phyloP scores from a whole-genome alignment of 495 filamentous ascomycete genomes.

The Beverwykella pulmonaria region DNA sequence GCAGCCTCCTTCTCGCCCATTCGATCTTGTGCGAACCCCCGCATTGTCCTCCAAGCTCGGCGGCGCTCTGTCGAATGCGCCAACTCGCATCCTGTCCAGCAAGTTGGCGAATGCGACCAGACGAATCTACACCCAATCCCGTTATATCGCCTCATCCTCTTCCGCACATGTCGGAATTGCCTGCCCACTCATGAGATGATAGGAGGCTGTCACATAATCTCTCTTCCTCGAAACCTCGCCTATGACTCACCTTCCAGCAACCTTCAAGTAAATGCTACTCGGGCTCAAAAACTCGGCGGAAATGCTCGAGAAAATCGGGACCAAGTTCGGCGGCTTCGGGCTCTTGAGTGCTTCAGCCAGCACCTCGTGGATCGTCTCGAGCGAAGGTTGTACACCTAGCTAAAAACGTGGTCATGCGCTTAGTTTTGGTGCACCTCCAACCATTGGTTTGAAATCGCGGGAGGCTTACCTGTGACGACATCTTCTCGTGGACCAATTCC shows the following conservation, averaged over 20 bases:
- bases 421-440: slow-evolving; percentile 4
- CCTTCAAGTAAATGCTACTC: slow-evolving; percentile 85
- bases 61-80: no score
- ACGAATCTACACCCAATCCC: no score
- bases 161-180: no score
- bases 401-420: slow-evolving; percentile 31
- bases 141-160: not conserved
- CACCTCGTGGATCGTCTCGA: slow-evolving; percentile 57
- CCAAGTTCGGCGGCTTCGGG: slow-evolving; percentile 71
- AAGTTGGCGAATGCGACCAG: no score
- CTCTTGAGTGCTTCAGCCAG: slow-evolving; percentile 54
- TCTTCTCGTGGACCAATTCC: not conserved
- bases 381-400: slow-evolving; percentile 56
- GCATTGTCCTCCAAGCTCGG: no score
- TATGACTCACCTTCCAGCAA: slow-evolving; percentile 68
- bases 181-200: no score
- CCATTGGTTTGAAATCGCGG: slow-evolving; percentile 2
- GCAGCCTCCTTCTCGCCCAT: no score
- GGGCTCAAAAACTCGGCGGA: slow-evolving; percentile 91
- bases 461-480: slow-evolving; percentile 36
- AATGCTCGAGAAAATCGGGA: slow-evolving; percentile 84
- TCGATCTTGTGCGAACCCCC: no score
- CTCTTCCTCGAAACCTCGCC: not conserved
- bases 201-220: no score
- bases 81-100: no score